Percentiles rank a stretch among this genome's conserved stretches.
Evolutionary conservation across 192 early-diverging fungal genomes (phyloP).

Genomic region (Endogone sp.): DNA sequence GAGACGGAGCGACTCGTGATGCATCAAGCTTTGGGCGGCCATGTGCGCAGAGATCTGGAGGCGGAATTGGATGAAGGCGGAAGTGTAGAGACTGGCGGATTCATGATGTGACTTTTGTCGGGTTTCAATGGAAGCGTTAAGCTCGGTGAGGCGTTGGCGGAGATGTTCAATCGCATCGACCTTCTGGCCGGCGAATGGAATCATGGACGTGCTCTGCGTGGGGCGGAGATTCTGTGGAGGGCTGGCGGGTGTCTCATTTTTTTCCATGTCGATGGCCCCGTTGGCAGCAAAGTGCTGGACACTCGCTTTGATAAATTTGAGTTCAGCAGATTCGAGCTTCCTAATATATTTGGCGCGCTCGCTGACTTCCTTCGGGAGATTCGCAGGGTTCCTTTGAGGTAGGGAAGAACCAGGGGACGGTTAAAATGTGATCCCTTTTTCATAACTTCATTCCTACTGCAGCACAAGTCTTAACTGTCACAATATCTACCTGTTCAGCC

Average conservation of each 20-base stretch:
- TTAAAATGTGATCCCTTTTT: too few species aligned
- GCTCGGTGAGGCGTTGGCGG: conserved; percentile 25
- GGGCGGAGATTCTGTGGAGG: conserved; percentile 43
- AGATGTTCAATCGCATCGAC: conserved; percentile 58
- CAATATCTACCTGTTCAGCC: conserved; percentile 49
- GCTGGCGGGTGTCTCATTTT: not conserved
- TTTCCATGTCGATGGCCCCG: not conserved
- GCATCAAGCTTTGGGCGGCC: conserved; percentile 62
- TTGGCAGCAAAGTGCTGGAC: conserved; percentile 29
- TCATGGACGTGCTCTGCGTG: conserved; percentile 39
- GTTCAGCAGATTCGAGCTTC: conserved; percentile 47
- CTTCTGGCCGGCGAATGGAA: conserved; percentile 53
- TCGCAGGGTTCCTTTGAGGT: conserved; percentile 34
- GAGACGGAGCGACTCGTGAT: conserved; percentile 61
- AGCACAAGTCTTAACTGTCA: too few species aligned
- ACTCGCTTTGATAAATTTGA: conserved; percentile 39
- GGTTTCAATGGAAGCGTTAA: conserved; percentile 45
- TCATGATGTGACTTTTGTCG: conserved; percentile 22
- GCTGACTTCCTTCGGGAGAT: conserved; percentile 41
- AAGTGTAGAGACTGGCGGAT: conserved; percentile 7
- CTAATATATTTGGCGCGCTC: conserved; percentile 46
- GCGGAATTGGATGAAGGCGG: conserved; percentile 80
- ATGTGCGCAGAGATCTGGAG: conserved; percentile 73
- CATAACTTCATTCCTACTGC: not conserved
- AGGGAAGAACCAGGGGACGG: not conserved